These are phyloP conservation scores for Physocladia obscura DNA, from an alignment of 192 early-diverging fungal genomes.

Conservation along the genomic window DNA sequence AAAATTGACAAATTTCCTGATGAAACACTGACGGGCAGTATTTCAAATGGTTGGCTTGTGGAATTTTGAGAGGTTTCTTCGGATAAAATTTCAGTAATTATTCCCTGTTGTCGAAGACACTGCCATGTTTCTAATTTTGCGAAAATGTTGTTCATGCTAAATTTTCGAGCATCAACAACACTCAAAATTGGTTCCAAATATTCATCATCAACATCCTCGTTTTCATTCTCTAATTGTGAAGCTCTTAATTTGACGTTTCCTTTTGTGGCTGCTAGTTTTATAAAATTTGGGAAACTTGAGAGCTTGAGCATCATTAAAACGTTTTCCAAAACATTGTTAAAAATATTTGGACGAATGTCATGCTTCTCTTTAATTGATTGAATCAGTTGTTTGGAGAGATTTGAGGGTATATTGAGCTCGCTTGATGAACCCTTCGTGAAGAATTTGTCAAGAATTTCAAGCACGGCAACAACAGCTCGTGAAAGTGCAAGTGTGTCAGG, in stretches of 20 bases:
- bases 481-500: background rate
- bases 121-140: background rate
- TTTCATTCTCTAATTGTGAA: background rate
- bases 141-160: slow-evolving; percentile 4
- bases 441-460: slow-evolving; percentile 20
- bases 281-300: slow-evolving; percentile 36
- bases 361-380: background rate
- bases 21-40: no score
- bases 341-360: slow-evolving; percentile 33
- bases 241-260: background rate
- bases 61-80: no score
- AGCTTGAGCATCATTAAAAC: slow-evolving; percentile 30
- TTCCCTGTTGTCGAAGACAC: no score
- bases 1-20: no score
- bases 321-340: slow-evolving; percentile 28
- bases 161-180: background rate
- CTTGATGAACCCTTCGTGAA: background rate
- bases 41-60: no score
- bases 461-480: background rate
- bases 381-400: slow-evolving; percentile 2
- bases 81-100: no score
- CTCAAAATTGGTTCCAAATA: background rate
- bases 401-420: slow-evolving; percentile 33
- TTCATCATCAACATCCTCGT: background rate
- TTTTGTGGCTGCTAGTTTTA: slow-evolving; percentile 16